Evolutionary conservation across 306 rosid genomes (phyloP).

Genomic region (Vigna mungo): DNA sequence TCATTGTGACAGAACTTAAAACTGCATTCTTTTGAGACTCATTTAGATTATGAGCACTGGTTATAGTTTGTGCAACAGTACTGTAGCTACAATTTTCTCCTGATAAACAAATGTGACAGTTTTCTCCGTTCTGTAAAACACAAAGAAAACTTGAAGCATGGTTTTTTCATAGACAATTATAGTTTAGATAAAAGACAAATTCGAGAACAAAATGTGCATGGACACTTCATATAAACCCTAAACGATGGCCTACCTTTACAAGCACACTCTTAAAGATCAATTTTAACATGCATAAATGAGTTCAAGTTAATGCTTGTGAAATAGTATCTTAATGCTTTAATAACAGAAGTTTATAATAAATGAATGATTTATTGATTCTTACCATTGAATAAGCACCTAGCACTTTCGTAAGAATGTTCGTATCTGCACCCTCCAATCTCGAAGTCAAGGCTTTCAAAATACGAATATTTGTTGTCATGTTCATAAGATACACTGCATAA

Average conservation of each 20-base stretch:
- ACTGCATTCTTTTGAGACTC: slow-evolving; percentile 55
- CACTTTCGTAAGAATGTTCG: not conserved
- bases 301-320: not conserved
- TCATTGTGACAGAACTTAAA: slow-evolving; percentile 48
- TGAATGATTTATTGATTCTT: not conserved
- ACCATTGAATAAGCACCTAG: not conserved
- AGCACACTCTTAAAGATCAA: too few relatives aligned
- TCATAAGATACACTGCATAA: slow-evolving; percentile 42
- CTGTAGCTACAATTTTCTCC: not conserved
- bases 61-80: slow-evolving; percentile 13
- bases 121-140: slow-evolving; percentile 49
- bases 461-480: slow-evolving; percentile 47
- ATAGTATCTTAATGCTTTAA: too few relatives aligned
- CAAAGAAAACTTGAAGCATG: slow-evolving; percentile 14
- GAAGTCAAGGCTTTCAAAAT: slow-evolving; percentile 50
- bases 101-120: slow-evolving; percentile 37
- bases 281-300: too few relatives aligned
- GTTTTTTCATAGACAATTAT: not conserved
- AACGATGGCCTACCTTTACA: too few relatives aligned
- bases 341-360: not conserved
- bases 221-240: not conserved
- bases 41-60: slow-evolving; percentile 50
- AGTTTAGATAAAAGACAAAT: not conserved
- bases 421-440: slow-evolving; percentile 25
- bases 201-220: not conserved